These are phyloP conservation scores for Chaetomidium leptoderma DNA, from an alignment of 495 filamentous ascomycete genomes.

Conservation along the genomic window DNA sequence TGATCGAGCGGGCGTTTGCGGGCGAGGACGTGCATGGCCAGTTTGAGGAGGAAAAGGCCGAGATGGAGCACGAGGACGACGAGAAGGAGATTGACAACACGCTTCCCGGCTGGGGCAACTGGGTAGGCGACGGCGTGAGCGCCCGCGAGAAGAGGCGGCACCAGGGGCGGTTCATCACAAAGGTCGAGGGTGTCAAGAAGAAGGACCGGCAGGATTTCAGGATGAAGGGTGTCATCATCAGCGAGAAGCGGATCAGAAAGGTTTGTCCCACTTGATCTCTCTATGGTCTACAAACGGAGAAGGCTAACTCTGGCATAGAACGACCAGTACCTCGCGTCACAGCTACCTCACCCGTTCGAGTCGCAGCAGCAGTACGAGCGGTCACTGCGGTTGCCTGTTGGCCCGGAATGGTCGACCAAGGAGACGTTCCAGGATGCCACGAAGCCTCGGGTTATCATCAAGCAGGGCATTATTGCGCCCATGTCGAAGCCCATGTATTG, in stretches of 20 bases:
- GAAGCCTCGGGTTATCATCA: constrained; percentile 87
- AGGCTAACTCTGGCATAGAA: constrained; percentile 58
- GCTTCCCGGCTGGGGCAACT: constrained; percentile 84
- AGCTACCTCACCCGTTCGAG: constrained; percentile 84
- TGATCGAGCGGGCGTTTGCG: constrained; percentile 82
- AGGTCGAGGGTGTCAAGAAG: constrained; percentile 72
- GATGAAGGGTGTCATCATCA: constrained; percentile 82
- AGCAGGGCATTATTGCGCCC: constrained; percentile 85
- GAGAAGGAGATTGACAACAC: constrained; percentile 81
- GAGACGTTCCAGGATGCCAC: constrained; percentile 83
- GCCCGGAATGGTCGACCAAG: constrained; percentile 94
- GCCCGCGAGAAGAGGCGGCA: constrained; percentile 56
- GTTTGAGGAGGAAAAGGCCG: constrained; percentile 76
- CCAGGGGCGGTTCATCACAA: constrained; percentile 59
- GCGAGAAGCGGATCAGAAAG: constrained; percentile 88
- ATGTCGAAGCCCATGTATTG: constrained; percentile 72
- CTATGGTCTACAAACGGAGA: neutral
- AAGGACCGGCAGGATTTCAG: constrained; percentile 73
- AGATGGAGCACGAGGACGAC: constrained; percentile 69
- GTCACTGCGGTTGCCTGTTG: constrained; percentile 77
- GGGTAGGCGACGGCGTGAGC: constrained; percentile 78
- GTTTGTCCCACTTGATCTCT: constrained; percentile 41
- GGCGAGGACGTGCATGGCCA: constrained; percentile 81
- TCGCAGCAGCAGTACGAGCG: constrained; percentile 85
- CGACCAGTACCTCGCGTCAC: constrained; percentile 75